Evolutionary conservation across 108 stramenopile species (phyloP).

Genomic region (Mayamaea pseudoterrestris): DNA sequence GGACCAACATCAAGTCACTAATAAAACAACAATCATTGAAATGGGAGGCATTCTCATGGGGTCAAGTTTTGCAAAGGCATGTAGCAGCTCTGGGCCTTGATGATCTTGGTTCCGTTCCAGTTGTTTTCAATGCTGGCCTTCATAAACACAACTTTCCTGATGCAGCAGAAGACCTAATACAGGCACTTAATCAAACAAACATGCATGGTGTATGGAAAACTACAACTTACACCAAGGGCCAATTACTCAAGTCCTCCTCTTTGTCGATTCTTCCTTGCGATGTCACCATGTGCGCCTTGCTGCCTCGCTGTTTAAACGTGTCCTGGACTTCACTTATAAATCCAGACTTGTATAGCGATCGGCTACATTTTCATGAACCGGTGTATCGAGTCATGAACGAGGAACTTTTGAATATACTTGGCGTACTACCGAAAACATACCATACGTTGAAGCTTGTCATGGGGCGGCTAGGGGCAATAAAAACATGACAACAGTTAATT

Average conservation of each 20-base stretch:
- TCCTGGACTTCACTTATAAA: slow-evolving; percentile 4
- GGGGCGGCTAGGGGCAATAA: too few relatives aligned
- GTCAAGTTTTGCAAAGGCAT: slow-evolving; percentile 1
- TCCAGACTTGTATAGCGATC: slow-evolving; percentile 4
- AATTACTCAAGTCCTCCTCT: not conserved
- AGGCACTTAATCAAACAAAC: not conserved
- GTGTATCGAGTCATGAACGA: slow-evolving; percentile 12
- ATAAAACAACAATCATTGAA: too few relatives aligned
- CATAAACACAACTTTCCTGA: not conserved
- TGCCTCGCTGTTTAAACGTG: slow-evolving; percentile 3
- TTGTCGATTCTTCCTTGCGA: not conserved
- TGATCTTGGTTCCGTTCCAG: not conserved
- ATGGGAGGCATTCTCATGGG: slow-evolving; percentile 5
- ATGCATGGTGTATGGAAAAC: slow-evolving; percentile 9
- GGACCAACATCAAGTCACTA: too few relatives aligned
- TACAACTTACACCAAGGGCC: not conserved
- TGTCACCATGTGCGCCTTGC: not conserved
- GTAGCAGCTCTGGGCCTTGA: not conserved
- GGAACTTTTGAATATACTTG: slow-evolving; percentile 1
- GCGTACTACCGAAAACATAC: not conserved
- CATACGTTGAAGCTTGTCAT: slow-evolving; percentile 3
- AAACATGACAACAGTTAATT: too few relatives aligned
- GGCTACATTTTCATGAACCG: slow-evolving; percentile 6
- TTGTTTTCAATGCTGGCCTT: slow-evolving; percentile 9
- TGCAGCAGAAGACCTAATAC: not conserved